Base-by-base conservation (phyloP, 768 basidiomycete genomes). In the Clathrus columnatus region DNA sequence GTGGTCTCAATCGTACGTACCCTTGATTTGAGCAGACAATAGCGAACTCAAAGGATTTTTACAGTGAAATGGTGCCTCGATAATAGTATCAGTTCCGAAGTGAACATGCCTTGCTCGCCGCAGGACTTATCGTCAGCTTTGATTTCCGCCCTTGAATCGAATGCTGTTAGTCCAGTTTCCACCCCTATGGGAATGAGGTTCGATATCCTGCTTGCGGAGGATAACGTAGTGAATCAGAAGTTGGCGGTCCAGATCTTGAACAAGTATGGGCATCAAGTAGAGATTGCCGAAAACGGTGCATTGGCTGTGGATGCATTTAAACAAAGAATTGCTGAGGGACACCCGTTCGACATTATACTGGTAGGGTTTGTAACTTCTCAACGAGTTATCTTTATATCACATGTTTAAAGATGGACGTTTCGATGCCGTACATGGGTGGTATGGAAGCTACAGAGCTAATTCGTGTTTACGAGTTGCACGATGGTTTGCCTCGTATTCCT, bases 371-470 rank as follows among this genome's bases (percentile, higher is more conserved):
- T 29, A 50, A 32, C 27, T 10, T 49, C n/a, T 16, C 28, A 2
- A 18, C 23, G 46, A 4, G 46, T 30, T 44, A 8, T 27, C 14
- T 17, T 46, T 30, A 11, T 41, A 17, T 60, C 45, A 11, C 50
- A 5, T 14, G 27, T 50, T 16, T 58, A 8, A 36, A 95, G 89
- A 97, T 97, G 95, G 94, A 97, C 63, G 87, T 96, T 14, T 96
- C 93, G 10, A 94, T 95, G 91, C 91, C 93, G 5, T 86, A 94
- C 70, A 97, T 98, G 91, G 93, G 94, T 49, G 94, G 95, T 60
- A 91, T 95, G 84, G 94, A 99, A 69, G 91, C 95, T 1, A 99
- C 96, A 0, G 86, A 92, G 60, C 75, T 91, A 56, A 96, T 97
- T 59, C 82, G 95, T 50, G 78, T 81, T 32, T 91, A 84, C 65